Conservation (phyloP, 73 alveolate species). For the Loxodes magnus region DNA sequence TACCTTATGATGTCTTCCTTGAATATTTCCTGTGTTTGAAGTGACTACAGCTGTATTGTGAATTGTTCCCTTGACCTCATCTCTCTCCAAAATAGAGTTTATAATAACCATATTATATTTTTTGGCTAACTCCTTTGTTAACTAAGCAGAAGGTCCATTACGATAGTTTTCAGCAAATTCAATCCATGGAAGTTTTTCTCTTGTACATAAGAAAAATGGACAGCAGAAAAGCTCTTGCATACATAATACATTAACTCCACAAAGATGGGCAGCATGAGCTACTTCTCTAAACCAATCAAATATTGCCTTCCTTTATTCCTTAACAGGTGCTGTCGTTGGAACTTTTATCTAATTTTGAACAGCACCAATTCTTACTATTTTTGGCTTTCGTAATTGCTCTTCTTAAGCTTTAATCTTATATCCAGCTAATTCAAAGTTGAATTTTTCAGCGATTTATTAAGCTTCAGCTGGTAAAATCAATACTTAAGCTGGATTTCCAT, state of each 20-base stretch:
- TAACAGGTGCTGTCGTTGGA: slow-evolving; percentile 36
- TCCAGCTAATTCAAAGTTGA: too few relatives aligned
- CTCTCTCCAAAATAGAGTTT: slow-evolving; percentile 33
- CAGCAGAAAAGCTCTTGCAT: slow-evolving; percentile 34
- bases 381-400: slow-evolving; percentile 15
- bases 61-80: slow-evolving; percentile 32
- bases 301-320: slow-evolving; percentile 18
- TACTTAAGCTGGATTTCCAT: too few relatives aligned
- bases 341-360: slow-evolving; percentile 29
- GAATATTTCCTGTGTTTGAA: slow-evolving; percentile 18
- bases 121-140: slow-evolving; percentile 23
- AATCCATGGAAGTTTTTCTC: slow-evolving; percentile 38
- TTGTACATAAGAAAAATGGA: slow-evolving; percentile 38
- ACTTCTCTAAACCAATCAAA: slow-evolving; percentile 33
- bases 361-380: slow-evolving; percentile 40
- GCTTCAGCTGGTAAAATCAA: too few relatives aligned
- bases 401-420: too few relatives aligned
- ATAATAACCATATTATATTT: slow-evolving; percentile 41
- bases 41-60: slow-evolving; percentile 39
- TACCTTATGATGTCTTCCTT: slow-evolving; percentile 40
- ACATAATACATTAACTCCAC: slow-evolving; percentile 38
- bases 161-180: slow-evolving; percentile 35
- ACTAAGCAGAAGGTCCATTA: slow-evolving; percentile 29
- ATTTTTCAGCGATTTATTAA: too few relatives aligned
- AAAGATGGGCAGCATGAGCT: slow-evolving; percentile 31